phyloP scores from a whole-genome alignment of 108 stramenopile genomes.

The Fistulifera pelliculosa region DNA sequence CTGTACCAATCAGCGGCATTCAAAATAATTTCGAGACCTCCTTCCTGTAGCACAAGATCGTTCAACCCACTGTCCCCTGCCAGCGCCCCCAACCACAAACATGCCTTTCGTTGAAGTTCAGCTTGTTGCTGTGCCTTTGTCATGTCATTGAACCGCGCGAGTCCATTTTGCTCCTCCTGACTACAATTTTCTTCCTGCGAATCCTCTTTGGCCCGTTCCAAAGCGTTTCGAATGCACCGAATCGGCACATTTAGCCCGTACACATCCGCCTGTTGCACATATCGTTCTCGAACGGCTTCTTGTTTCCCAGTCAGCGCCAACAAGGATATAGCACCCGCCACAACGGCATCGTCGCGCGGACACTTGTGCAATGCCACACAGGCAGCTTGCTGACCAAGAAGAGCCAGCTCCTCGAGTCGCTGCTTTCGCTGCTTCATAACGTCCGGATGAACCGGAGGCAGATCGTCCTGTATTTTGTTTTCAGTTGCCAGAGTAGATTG shows the following conservation, averaged over 20 bases:
- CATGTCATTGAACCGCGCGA: slow-evolving; percentile 3
- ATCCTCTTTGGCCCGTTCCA: slow-evolving; percentile 33
- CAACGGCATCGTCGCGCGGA: slow-evolving; percentile 65
- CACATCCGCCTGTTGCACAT: slow-evolving; percentile 20
- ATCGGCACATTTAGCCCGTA: slow-evolving; percentile 39
- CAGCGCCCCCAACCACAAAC: slow-evolving; percentile 41
- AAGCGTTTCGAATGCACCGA: slow-evolving; percentile 9
- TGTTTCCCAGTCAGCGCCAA: slow-evolving; percentile 64
- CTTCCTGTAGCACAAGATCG: slow-evolving; percentile 29
- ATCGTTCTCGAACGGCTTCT: slow-evolving; percentile 25
- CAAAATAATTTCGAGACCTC: slow-evolving; percentile 31
- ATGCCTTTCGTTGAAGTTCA: slow-evolving; percentile 45
- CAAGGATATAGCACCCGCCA: slow-evolving; percentile 86
- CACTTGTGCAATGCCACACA: slow-evolving; percentile 19
- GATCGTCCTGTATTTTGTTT: too few species aligned
- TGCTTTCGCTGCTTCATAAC: too few species aligned
- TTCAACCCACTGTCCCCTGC: slow-evolving; percentile 24
- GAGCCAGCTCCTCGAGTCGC: slow-evolving; percentile 1
- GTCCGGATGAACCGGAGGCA: too few species aligned
- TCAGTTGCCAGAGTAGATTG: too few species aligned
- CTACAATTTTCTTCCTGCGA: background rate
- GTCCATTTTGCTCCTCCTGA: slow-evolving; percentile 3
- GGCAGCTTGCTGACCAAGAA: slow-evolving; percentile 28
- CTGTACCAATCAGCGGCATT: slow-evolving; percentile 47
- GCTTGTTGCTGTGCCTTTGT: slow-evolving; percentile 24